Conservation (phyloP, 108 stramenopile genomes). For the Chaetoceros muelleri region DNA sequence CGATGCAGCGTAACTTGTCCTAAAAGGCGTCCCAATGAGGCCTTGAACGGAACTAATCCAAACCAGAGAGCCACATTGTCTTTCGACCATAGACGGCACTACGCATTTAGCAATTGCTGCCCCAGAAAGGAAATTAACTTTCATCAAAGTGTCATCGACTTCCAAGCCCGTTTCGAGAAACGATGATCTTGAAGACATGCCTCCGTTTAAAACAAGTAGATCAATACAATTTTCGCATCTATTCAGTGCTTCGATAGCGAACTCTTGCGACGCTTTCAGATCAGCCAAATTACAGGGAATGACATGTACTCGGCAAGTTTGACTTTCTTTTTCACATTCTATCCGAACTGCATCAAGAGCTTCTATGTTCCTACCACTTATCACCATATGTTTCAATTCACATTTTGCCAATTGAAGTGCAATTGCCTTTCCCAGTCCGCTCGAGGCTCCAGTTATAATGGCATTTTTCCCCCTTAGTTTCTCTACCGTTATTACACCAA, state of each 20-base stretch:
- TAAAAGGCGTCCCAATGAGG: slow-evolving; percentile 62
- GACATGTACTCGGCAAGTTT: slow-evolving; percentile 11
- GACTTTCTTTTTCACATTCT: slow-evolving; percentile 27
- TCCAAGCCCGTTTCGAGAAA: slow-evolving; percentile 61
- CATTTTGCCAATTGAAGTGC: slow-evolving; percentile 46
- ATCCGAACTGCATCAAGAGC: slow-evolving; percentile 33
- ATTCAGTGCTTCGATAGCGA: slow-evolving; percentile 24
- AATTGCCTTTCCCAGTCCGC: slow-evolving; percentile 51
- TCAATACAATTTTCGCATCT: slow-evolving; percentile 23
- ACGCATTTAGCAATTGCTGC: slow-evolving; percentile 49
- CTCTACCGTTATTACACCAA: background rate
- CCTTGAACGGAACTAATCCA: slow-evolving; percentile 75
- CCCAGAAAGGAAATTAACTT: slow-evolving; percentile 74
- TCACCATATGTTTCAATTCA: slow-evolving; percentile 24
- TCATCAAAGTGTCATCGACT: slow-evolving; percentile 69
- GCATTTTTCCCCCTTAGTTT: slow-evolving; percentile 10
- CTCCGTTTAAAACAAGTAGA: slow-evolving; percentile 69
- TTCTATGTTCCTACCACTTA: slow-evolving; percentile 44
- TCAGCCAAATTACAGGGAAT: slow-evolving; percentile 48
- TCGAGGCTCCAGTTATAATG: slow-evolving; percentile 68
- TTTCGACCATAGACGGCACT: slow-evolving; percentile 61
- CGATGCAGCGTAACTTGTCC: slow-evolving; percentile 68
- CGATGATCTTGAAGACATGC: slow-evolving; percentile 60
- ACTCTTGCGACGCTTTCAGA: slow-evolving; percentile 23
- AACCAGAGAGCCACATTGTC: slow-evolving; percentile 34